These are phyloP conservation scores for Saccharomyces hybrid DNA, from an alignment of 1,139 yeast species.

Conservation along the genomic window DNA sequence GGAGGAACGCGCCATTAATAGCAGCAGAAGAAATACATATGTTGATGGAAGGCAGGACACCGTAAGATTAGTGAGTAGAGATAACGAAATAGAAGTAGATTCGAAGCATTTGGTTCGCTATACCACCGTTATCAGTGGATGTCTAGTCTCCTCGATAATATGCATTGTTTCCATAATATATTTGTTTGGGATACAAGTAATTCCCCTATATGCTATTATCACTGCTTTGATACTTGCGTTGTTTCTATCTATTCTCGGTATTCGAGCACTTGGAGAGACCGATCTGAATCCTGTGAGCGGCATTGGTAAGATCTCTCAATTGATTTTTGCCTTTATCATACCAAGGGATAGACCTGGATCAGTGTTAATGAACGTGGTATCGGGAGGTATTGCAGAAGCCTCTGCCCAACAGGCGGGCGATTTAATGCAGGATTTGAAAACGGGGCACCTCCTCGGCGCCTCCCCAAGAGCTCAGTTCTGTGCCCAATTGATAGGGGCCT, in stretches of 20 bases:
- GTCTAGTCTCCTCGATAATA: constrained; percentile 53
- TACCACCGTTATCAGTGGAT: constrained; percentile 50
- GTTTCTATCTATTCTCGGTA: constrained; percentile 75
- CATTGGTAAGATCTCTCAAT: constrained; percentile 87
- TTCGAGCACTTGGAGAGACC: constrained; percentile 91
- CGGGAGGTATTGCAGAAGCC: constrained; percentile 97
- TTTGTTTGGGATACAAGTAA: constrained; percentile 56
- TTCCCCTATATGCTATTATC: constrained; percentile 64
- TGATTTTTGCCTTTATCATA: constrained; percentile 75
- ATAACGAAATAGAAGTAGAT: constrained; percentile 36
- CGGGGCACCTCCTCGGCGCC: constrained; percentile 88
- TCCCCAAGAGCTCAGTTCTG: constrained; percentile 86
- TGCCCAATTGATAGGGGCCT: constrained; percentile 83
- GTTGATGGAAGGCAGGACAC: constrained; percentile 15
- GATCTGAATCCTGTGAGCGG: constrained; percentile 97
- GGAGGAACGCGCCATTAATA: constrained; percentile 27
- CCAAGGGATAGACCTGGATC: constrained; percentile 74
- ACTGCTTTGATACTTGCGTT: constrained; percentile 70
- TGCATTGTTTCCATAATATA: constrained; percentile 58
- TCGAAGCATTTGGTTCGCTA: constrained; percentile 45
- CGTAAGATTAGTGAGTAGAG: constrained; percentile 26
- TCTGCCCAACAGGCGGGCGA: constrained; percentile 99
- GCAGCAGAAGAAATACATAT: constrained; percentile 11
- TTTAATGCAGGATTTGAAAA: constrained; percentile 91
- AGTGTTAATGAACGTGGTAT: constrained; percentile 75